These are phyloP conservation scores for Gracilariopsis chorda DNA, from an alignment of 23 red algal genomes.

Conservation along the genomic window DNA sequence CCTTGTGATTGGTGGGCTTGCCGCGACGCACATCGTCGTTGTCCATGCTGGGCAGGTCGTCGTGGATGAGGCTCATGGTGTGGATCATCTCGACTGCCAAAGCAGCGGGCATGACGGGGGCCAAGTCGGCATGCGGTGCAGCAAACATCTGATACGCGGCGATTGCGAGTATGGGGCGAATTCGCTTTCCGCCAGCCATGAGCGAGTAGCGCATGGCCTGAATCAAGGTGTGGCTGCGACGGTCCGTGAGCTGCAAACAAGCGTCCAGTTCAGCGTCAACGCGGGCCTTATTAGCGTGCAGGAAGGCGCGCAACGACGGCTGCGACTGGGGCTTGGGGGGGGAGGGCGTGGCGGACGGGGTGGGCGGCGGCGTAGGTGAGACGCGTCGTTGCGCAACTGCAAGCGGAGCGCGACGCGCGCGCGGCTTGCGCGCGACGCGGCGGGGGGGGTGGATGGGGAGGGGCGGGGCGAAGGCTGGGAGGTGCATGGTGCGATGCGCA, in stretches of 20 bases:
- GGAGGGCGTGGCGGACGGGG: not conserved
- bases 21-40: constrained; percentile 94
- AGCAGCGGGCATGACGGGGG: constrained; percentile 83
- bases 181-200: constrained; percentile 88
- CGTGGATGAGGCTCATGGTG: constrained; percentile 98
- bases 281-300: not conserved
- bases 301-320: constrained; percentile 17
- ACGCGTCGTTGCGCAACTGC: constrained; percentile 15
- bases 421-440: constrained; percentile 25
- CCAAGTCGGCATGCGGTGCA: not conserved
- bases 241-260: constrained; percentile 41
- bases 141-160: constrained; percentile 93
- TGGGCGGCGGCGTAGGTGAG: not conserved
- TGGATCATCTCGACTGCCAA: constrained; percentile 99
- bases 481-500: too few relatives aligned
- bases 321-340: not conserved
- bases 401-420: not conserved
- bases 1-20: constrained; percentile 91
- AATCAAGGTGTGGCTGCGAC: constrained; percentile 43
- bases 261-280: constrained; percentile 73
- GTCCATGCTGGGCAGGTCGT: constrained; percentile 98
- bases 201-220: constrained; percentile 93
- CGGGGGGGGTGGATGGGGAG: not conserved
- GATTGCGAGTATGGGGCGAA: constrained; percentile 86
- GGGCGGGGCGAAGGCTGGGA: not conserved